A percentile compares a stretch with the other conserved stretches of the same genome.
Evolutionary conservation across 345 rosid species (phyloP).

Genomic region (Diplotaxis tenuifolia): DNA sequence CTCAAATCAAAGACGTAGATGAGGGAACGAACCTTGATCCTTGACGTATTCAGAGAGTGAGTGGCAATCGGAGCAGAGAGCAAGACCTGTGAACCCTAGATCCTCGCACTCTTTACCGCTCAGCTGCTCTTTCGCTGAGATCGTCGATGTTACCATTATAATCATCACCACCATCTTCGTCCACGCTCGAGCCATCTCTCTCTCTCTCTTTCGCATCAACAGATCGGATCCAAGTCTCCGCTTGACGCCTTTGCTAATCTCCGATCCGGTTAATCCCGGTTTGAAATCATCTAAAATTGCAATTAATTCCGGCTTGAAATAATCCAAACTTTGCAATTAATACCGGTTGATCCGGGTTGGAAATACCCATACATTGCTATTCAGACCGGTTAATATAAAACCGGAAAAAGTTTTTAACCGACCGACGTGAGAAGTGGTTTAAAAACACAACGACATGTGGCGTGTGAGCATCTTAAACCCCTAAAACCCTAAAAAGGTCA

Average conservation of each 20-base stretch:
- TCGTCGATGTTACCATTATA: neutral
- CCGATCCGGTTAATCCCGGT: no score
- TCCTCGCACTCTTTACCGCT: conserved; percentile 72
- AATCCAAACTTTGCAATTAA: no score
- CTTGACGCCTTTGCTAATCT: neutral
- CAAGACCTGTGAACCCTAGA: conserved; percentile 90
- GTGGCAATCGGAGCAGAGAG: conserved; percentile 93
- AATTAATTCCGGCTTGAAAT: no score
- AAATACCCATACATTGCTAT: no score
- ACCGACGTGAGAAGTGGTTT: neutral
- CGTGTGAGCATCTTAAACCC: conserved; percentile 7
- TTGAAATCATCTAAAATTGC: no score
- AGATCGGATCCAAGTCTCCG: no score
- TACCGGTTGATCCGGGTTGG: no score
- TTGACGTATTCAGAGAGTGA: conserved; percentile 84
- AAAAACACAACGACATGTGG: neutral
- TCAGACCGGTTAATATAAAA: neutral
- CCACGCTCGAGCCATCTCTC: conserved; percentile 27
- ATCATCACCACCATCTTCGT: conserved; percentile 17
- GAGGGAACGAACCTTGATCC: conserved; percentile 57
- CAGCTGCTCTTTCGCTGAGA: conserved; percentile 55
- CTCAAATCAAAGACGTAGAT: neutral
- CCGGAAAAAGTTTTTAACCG: conserved; percentile 7
- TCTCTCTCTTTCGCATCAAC: neutral
- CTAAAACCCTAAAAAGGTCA: conserved; percentile 19